phyloP scores from a whole-genome alignment of 1,284 basidiomycete genomes.

The Cerioporus squamosus region DNA sequence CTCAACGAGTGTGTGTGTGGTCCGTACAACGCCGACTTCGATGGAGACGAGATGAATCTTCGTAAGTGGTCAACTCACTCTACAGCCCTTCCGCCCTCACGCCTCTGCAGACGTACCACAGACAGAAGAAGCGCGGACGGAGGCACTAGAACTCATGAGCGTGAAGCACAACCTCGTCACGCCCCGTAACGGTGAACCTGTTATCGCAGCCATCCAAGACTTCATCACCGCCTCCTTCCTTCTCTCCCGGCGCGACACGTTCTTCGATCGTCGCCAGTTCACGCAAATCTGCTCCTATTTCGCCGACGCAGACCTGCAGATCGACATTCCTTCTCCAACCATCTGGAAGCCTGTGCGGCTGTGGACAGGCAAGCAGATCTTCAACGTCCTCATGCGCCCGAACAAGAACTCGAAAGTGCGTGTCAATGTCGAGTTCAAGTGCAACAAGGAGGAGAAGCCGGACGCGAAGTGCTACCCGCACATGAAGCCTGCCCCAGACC shows the following conservation, averaged over 20 bases:
- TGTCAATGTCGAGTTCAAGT: slow-evolving; percentile 97
- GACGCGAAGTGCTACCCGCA: slow-evolving; percentile 61
- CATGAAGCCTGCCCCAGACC: slow-evolving; percentile 74
- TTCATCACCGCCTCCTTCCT: slow-evolving; percentile 99
- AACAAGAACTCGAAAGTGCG: slow-evolving; percentile 84
- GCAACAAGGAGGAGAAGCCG: slow-evolving; percentile 91
- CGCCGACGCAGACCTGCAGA: slow-evolving; percentile 88
- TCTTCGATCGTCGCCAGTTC: slow-evolving; percentile 95
- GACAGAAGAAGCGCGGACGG: slow-evolving; percentile 97
- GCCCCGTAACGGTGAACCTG: slow-evolving; percentile 96
- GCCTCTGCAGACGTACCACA: slow-evolving; percentile 86
- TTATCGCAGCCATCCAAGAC: slow-evolving; percentile 98
- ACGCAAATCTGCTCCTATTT: slow-evolving; percentile 97
- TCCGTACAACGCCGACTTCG: slow-evolving; percentile 99
- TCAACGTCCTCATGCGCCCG: slow-evolving; percentile 95
- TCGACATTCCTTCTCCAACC: slow-evolving; percentile 94
- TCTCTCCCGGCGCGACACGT: slow-evolving; percentile 90
- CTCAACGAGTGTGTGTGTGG: slow-evolving; percentile 99
- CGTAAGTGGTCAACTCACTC: slow-evolving; percentile 57
- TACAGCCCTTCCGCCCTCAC: not conserved
- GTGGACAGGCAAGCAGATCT: slow-evolving; percentile 99
- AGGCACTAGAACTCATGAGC: slow-evolving; percentile 97
- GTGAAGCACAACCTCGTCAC: slow-evolving; percentile 98
- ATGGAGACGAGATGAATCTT: slow-evolving; percentile 99
- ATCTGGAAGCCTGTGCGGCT: slow-evolving; percentile 93